A percentile compares a stretch with the other conserved stretches of the same genome.
These are phyloP conservation scores for Chaetomium sp. DNA, from an alignment of 2,329 filamentous ascomycete species.

Conservation along the genomic window DNA sequence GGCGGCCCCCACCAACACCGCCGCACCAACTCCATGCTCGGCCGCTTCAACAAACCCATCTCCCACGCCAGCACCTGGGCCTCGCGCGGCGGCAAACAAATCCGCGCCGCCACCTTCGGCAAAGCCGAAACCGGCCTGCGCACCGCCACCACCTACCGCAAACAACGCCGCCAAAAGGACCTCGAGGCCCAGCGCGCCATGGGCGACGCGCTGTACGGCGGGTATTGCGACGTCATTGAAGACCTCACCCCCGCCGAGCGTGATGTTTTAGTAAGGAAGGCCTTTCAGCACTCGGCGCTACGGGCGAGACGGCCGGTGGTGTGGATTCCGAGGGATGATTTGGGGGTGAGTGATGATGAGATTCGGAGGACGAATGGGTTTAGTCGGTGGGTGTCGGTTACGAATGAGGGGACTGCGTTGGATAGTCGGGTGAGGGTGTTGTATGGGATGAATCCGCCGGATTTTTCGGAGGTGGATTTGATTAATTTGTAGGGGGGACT, in stretches of 20 bases:
- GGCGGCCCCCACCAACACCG: neutral
- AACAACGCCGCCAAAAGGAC: constrained; percentile 49
- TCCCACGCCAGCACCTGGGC: constrained; percentile 44
- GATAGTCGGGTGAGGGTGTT: constrained; percentile 78
- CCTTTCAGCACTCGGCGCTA: constrained; percentile 85
- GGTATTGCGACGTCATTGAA: constrained; percentile 87
- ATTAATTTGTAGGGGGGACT: constrained; percentile 57
- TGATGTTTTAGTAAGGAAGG: constrained; percentile 75
- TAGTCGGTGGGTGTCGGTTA: constrained; percentile 82
- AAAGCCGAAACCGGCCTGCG: constrained; percentile 35
- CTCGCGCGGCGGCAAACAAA: constrained; percentile 41
- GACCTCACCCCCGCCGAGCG: constrained; percentile 87
- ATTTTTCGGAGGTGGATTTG: constrained; percentile 82
- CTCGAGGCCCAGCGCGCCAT: constrained; percentile 67
- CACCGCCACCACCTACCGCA: constrained; percentile 43
- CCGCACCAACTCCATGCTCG: constrained; percentile 19
- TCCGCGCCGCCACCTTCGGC: constrained; percentile 41
- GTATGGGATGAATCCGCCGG: constrained; percentile 78
- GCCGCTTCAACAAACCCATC: constrained; percentile 39
- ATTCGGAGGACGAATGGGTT: constrained; percentile 69
- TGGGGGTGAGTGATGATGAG: constrained; percentile 90
- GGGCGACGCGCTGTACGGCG: constrained; percentile 76
- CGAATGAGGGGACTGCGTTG: constrained; percentile 83
- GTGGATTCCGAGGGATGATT: constrained; percentile 87
- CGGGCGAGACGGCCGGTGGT: constrained; percentile 79